Base-by-base conservation (phyloP, 2,329 filamentous ascomycete species). In the Ascomycota sp. region DNA sequence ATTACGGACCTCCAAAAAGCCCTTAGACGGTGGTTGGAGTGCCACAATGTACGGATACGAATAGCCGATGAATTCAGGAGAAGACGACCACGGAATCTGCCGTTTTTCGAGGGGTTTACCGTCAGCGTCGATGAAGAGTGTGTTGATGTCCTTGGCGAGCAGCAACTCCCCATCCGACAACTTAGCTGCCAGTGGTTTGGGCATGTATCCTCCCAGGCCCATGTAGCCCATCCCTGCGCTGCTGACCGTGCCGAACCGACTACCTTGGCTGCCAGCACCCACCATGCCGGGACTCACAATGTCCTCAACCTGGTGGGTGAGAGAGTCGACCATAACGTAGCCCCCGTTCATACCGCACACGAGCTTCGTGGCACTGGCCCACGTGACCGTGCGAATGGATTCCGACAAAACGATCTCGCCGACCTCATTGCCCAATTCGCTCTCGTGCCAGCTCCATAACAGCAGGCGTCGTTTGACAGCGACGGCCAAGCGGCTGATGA, bases 71-170 rank as follows among this genome's bases (percentile, higher is more conserved):
- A 76, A 76, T 45, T 93, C 84, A 1, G 89, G 91, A 1, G 86
- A 81, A 27, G 70, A 63, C 30, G 74, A 69, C 89, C 89, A 98
- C 2, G 83, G 83, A n/a, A 98, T 74, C 50, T 95, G 84, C 36
- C 77, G 66, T 53, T 80, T 81, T 31, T 84, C 76, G 27, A 91
- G 51, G 0, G 83, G 67, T 43, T 82, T 84, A 5, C 84, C 89
- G 25, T 82, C 66, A 9, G 76, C 69, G 37, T 89, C 76, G 42
- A 92, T 78, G 50, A 98, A 98, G 34, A 93, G 59, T 1, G 84
- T 92, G 51, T 93, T 92, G 46, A 93, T 82, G 44, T 98, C 89
- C 52, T 92, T 92, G n/a, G 86, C 82, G n/a, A 98, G 64, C 37
- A 98, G 58, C 50, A 95, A 70, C 54, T 93, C 71, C 5, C 80